Conservation (phyloP, 805 yeast genomes). For the Metahyphopichia silvanorum region DNA sequence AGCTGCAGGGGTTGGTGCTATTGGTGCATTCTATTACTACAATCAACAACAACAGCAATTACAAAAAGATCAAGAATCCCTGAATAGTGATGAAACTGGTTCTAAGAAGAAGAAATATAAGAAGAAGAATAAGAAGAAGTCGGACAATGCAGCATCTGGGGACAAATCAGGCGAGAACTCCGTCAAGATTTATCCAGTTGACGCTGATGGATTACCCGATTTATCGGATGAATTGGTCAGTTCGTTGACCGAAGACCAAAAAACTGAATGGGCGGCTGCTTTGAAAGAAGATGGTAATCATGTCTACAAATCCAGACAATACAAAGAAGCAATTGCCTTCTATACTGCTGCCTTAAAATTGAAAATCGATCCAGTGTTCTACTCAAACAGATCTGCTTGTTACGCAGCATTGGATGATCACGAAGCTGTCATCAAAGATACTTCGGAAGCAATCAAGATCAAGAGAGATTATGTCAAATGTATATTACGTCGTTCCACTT, state of each 20-base stretch:
- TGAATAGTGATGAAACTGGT: slow-evolving; percentile 4
- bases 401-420: slow-evolving; percentile 77
- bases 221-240: slow-evolving; percentile 46
- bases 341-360: slow-evolving; percentile 76
- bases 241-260: slow-evolving; percentile 47
- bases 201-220: slow-evolving; percentile 55
- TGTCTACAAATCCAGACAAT: slow-evolving; percentile 67
- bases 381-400: slow-evolving; percentile 96
- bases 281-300: slow-evolving; percentile 90
- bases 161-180: slow-evolving; percentile 15
- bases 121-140: slow-evolving; percentile 40
- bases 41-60: slow-evolving; percentile 24
- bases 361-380: slow-evolving; percentile 82
- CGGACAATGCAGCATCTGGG: slow-evolving; percentile 20
- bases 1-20: slow-evolving; percentile 61
- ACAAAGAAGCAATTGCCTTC: slow-evolving; percentile 70
- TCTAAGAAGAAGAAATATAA: slow-evolving; percentile 40
- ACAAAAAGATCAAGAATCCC: slow-evolving; percentile 1
- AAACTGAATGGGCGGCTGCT: slow-evolving; percentile 63
- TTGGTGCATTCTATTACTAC: slow-evolving; percentile 55
- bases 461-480: slow-evolving; percentile 93
- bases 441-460: slow-evolving; percentile 78
- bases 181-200: slow-evolving; percentile 47
- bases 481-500: slow-evolving; percentile 87
- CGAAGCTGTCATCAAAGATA: slow-evolving; percentile 83